A percentile compares a stretch with the other conserved stretches of the same genome.
Evolutionary conservation across 768 basidiomycete genomes (phyloP).

Genomic region (Peribolospora baueri): DNA sequence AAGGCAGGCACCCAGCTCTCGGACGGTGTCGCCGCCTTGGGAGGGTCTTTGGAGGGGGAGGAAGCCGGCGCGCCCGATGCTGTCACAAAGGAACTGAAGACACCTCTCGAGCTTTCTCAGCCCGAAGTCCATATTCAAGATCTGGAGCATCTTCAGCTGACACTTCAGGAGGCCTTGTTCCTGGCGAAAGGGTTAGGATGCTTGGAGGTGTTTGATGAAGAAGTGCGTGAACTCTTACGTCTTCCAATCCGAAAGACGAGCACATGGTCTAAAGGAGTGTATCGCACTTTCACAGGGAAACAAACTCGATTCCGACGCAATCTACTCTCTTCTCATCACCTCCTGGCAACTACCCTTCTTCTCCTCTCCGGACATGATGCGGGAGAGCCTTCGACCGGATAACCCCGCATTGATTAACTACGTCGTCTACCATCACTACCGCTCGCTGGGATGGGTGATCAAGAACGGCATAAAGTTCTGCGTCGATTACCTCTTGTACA

Average conservation of each 20-base stretch:
- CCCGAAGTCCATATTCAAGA: slow-evolving; percentile 14
- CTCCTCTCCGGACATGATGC: slow-evolving; percentile 8
- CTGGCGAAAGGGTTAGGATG: slow-evolving; percentile 63
- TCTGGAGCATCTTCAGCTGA: slow-evolving; percentile 74
- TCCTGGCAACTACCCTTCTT: slow-evolving; percentile 12
- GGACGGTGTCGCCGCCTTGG: no score
- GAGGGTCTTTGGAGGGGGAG: no score
- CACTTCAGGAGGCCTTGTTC: slow-evolving; percentile 72
- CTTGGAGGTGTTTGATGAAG: slow-evolving; percentile 39
- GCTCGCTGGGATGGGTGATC: slow-evolving; percentile 89
- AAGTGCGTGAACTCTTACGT: slow-evolving; percentile 27
- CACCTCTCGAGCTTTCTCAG: no score
- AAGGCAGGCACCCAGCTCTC: no score
- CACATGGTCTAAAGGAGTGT: background rate
- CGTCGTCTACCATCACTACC: slow-evolving; percentile 75
- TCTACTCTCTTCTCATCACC: slow-evolving; percentile 20
- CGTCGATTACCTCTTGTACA: slow-evolving; percentile 80
- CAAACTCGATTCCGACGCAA: slow-evolving; percentile 6
- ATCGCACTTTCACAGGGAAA: background rate
- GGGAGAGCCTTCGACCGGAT: slow-evolving; percentile 29
- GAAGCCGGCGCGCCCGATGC: no score
- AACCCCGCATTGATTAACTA: slow-evolving; percentile 84
- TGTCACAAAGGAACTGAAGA: no score
- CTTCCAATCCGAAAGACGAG: no score
- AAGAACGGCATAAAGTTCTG: slow-evolving; percentile 94